Evolutionary conservation across 257 asterid genomes (phyloP).

Genomic region (Eustoma russellianum): DNA sequence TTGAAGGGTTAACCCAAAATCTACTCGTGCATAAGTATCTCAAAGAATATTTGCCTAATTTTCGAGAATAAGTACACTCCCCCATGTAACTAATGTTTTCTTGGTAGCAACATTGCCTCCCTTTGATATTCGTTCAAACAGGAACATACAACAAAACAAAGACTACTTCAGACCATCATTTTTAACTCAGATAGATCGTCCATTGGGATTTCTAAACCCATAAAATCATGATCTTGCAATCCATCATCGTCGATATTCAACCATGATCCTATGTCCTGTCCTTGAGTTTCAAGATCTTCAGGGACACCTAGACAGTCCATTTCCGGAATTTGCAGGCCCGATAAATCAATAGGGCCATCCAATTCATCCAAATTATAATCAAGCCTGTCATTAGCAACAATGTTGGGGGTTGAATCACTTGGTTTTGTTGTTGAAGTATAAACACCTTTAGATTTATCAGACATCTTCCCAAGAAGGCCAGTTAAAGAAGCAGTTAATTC

Average conservation of each 20-base stretch:
- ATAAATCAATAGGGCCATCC: slow-evolving; percentile 90
- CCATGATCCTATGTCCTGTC: slow-evolving; percentile 86
- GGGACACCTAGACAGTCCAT: slow-evolving; percentile 67
- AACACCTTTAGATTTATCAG: slow-evolving; percentile 46
- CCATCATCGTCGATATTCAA: slow-evolving; percentile 70
- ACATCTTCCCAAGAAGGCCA: slow-evolving; percentile 57
- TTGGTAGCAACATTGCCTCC: slow-evolving; percentile 18
- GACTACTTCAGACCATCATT: slow-evolving; percentile 66
- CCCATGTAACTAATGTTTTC: slow-evolving; percentile 36
- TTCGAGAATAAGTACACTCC: slow-evolving; percentile 27
- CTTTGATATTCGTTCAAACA: slow-evolving; percentile 33
- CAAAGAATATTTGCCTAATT: slow-evolving; percentile 46
- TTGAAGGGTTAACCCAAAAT: slow-evolving; percentile 35
- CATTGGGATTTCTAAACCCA: slow-evolving; percentile 85
- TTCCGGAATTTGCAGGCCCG: slow-evolving; percentile 76
- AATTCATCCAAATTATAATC: slow-evolving; percentile 40
- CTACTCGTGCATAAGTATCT: slow-evolving; percentile 40
- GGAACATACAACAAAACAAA: slow-evolving; percentile 46
- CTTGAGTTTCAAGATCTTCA: slow-evolving; percentile 69
- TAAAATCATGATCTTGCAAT: slow-evolving; percentile 59
- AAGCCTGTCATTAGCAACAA: slow-evolving; percentile 30
- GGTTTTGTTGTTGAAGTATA: slow-evolving; percentile 37
- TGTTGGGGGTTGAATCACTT: slow-evolving; percentile 36
- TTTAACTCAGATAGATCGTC: slow-evolving; percentile 75
- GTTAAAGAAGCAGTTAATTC: slow-evolving; percentile 62